These are phyloP conservation scores for Dendrobium catenatum DNA, from an alignment of 106 monocot species.

Conservation along the genomic window DNA sequence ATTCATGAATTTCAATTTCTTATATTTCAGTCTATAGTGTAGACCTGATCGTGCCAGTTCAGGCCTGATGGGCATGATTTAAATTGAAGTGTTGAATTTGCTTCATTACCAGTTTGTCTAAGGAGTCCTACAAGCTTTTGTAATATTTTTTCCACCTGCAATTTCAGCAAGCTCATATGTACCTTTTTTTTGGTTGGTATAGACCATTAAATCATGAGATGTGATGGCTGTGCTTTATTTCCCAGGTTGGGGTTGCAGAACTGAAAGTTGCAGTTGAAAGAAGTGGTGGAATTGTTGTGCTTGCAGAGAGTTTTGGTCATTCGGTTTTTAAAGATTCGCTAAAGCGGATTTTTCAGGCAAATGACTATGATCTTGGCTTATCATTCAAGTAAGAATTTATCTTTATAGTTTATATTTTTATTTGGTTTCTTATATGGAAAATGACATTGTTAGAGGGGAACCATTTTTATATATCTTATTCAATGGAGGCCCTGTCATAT, in stretches of 20 bases:
- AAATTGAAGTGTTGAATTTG: not conserved
- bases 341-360: slow-evolving; percentile 73
- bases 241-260: slow-evolving; percentile 87
- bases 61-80: not conserved
- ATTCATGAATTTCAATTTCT: too few species aligned
- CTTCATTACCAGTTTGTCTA: not conserved
- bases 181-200: not conserved
- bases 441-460: not conserved
- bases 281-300: slow-evolving; percentile 89
- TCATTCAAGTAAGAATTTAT: slow-evolving; percentile 82
- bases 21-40: not conserved
- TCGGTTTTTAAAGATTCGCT: slow-evolving; percentile 93
- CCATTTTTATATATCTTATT: too few species aligned
- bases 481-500: too few species aligned
- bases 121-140: not conserved
- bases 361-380: slow-evolving; percentile 78
- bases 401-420: not conserved
- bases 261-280: slow-evolving; percentile 86
- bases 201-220: not conserved
- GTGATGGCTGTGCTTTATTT: slow-evolving; percentile 4
- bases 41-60: not conserved
- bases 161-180: not conserved
- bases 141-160: not conserved
- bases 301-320: slow-evolving; percentile 99
- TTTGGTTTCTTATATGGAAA: not conserved